Conservation (phyloP, 495 filamentous ascomycete genomes). For the Glarea lozoyensis region DNA sequence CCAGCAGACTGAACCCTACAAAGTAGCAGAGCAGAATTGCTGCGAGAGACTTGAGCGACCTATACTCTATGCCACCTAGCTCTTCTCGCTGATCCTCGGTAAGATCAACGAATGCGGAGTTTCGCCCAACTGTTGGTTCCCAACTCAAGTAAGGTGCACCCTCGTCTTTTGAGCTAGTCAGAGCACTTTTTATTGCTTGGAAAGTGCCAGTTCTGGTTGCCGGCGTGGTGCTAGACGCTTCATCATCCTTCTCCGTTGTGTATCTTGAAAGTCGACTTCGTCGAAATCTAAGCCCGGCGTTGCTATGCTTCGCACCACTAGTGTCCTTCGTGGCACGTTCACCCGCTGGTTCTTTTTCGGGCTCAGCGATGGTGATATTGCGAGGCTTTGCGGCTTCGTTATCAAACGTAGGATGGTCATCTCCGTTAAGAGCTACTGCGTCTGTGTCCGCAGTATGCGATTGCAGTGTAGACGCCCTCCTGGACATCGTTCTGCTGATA, state of each 20-base stretch:
- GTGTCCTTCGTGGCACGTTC: slow-evolving; percentile 30
- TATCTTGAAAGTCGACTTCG: slow-evolving; percentile 23
- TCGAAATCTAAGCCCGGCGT: slow-evolving; percentile 27
- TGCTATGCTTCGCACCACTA: slow-evolving; percentile 23
- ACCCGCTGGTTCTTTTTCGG: slow-evolving; percentile 21
- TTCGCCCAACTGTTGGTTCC: slow-evolving; percentile 83
- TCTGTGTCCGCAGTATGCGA: slow-evolving; percentile 1
- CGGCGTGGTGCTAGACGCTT: slow-evolving; percentile 18
- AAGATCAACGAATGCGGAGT: slow-evolving; percentile 83
- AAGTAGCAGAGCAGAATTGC: slow-evolving; percentile 72
- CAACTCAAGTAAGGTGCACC: slow-evolving; percentile 85
- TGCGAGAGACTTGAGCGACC: slow-evolving; percentile 77
- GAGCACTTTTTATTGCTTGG: slow-evolving; percentile 24
- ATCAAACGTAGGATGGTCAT: slow-evolving; percentile 13
- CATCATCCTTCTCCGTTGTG: slow-evolving; percentile 19
- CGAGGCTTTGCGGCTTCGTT: slow-evolving; percentile 26
- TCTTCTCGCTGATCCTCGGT: slow-evolving; percentile 88
- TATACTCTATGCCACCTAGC: slow-evolving; percentile 89
- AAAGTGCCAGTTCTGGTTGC: slow-evolving; percentile 21
- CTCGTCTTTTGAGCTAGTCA: slow-evolving; percentile 35
- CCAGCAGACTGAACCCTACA: slow-evolving; percentile 64
- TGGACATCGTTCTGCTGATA: slow-evolving; percentile 2
- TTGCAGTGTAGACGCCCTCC: slow-evolving; percentile 7
- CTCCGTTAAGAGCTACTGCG: not conserved
- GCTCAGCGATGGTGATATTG: slow-evolving; percentile 41